Conservation (phyloP, 2,329 filamentous ascomycete species). For the Tolypocladium amazonense region DNA sequence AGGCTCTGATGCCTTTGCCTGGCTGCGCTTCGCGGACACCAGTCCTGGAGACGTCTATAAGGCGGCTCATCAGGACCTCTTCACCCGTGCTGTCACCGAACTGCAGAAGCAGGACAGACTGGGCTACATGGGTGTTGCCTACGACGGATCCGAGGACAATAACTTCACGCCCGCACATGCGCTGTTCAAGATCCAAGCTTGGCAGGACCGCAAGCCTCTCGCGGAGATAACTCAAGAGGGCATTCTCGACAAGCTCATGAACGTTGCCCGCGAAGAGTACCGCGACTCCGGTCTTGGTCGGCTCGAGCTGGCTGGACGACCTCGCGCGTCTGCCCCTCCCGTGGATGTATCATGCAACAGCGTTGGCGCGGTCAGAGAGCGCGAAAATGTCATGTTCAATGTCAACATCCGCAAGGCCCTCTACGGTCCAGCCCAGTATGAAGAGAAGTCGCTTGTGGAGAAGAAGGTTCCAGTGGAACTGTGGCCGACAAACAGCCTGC, state of each 20-base stretch:
- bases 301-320: slow-evolving; percentile 71
- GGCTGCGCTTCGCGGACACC: slow-evolving; percentile 75
- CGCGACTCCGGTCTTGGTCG: slow-evolving; percentile 60
- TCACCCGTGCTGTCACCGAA: slow-evolving; percentile 61
- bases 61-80: slow-evolving; percentile 58
- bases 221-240: slow-evolving; percentile 63
- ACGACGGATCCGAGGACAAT: slow-evolving; percentile 53
- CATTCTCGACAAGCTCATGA: slow-evolving; percentile 64
- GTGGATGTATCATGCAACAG: slow-evolving; percentile 70
- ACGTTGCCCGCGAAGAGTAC: slow-evolving; percentile 58
- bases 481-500: slow-evolving; percentile 52
- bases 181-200: slow-evolving; percentile 69
- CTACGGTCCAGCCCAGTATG: slow-evolving; percentile 50
- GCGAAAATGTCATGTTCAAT: slow-evolving; percentile 71
- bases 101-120: slow-evolving; percentile 47
- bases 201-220: slow-evolving; percentile 54
- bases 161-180: slow-evolving; percentile 63
- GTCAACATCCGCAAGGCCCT: slow-evolving; percentile 61
- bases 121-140: slow-evolving; percentile 55
- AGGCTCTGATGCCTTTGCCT: slow-evolving; percentile 65
- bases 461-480: slow-evolving; percentile 56
- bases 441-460: slow-evolving; percentile 68
- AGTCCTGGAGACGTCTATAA: slow-evolving; percentile 64
- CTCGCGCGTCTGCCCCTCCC: slow-evolving; percentile 74
- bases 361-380: slow-evolving; percentile 53